Evolutionary conservation across 257 asterid genomes (phyloP), one percentile per base, ranked within the genome.

Genomic region (Solanum bulbocastanum): DNA sequence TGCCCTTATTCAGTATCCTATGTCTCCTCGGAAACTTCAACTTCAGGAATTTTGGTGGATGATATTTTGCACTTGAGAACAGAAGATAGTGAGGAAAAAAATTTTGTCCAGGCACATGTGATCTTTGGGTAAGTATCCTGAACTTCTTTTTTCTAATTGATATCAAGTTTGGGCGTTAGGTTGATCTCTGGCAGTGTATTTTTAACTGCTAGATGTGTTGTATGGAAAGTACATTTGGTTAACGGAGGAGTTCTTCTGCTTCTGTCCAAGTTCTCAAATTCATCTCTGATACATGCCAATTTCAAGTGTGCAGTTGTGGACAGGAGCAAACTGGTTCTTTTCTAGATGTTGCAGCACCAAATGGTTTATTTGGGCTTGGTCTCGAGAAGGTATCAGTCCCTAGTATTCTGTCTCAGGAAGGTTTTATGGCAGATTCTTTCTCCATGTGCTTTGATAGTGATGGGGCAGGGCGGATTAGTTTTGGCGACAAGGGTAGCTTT

Each of bases 391-490:
- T 96, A 88, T 93, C 98, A 73, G 98, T 95, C 91, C 98, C 98
- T 25, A 94, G 98, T 87, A 91, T 92, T 90, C 91, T 96, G 87
- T 93, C 93, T 68, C 91, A 87, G 65, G 90, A 94, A 86, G 97
- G 97, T 75, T 93, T 92, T 74, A 89, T 88, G 22, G 91, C 95
- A 35, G 90, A 96, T 87, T 93, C 99, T 83, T 96, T 96, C 92
- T 96, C 98, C 92, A 93, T 96, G 99, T 95, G 99, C 88, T 96
- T 96, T 71, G 98, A 98, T 83, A 88, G 75, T n/a, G 96, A 95
- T 90, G 96, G 97, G 58, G 88, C 88, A 9, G 99, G 99, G 88
- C 91, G 94, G 81, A 94, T 96, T 75, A 90, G 89, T 87, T 95
- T 96, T 88, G 99, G 99, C 52, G 98, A 96, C 90, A 95, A 95